Evolutionary conservation across 495 filamentous ascomycete species (phyloP), one percentile per base, ranked within the genome.

Genomic region (Penicillium coffeae): DNA sequence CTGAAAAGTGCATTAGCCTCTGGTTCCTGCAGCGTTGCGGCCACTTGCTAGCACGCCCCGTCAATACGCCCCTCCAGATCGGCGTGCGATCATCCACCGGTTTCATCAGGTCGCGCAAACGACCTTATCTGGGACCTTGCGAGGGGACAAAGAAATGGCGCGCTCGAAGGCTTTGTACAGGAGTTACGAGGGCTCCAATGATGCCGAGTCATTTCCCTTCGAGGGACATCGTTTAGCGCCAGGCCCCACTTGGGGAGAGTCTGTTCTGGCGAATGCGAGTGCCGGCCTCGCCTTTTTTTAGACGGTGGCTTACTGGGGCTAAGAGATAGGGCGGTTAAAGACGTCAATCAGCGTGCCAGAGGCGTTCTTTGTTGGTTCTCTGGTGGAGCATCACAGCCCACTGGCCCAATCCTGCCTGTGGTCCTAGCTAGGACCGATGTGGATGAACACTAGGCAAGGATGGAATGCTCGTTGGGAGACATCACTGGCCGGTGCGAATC

Each of bases 1-100:
- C 60, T 64, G 60, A 64, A 54, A 8, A 45, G 45, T 56, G 58
- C 60, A 64, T 62, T 64, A 62, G 58, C 49, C 47, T 53, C 47
- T 58, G 30, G 60, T 64, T 61, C 60, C 60, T 64, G 60, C 60
- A 60, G 53, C 52, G 34, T 33, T 15, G 48, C 38, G 47, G 22
- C 59, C 59, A 62, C 40, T 56, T 21, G 42, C 45, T 44, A 55
- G 40, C 27, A 51, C 39, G 15, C 35, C 9, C 19, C 48, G 13
- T 22, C 38, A 27, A 47, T 42, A 21, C 21, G 34, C 48, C 41
- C 48, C 56, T 59, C 48, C 50, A 50, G 51, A 58, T 49, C 54
- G 57, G 52, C 49, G 43, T 21, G 32, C n/a, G 58, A 58, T 62
- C 58, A 47, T 52, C 49, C 51, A 48, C 30, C 21, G 27, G 38